Percentiles rank a stretch among this genome's conserved stretches.
These are phyloP conservation scores for Buddleja alternifolia DNA, from an alignment of 257 asterid species.

Conservation along the genomic window DNA sequence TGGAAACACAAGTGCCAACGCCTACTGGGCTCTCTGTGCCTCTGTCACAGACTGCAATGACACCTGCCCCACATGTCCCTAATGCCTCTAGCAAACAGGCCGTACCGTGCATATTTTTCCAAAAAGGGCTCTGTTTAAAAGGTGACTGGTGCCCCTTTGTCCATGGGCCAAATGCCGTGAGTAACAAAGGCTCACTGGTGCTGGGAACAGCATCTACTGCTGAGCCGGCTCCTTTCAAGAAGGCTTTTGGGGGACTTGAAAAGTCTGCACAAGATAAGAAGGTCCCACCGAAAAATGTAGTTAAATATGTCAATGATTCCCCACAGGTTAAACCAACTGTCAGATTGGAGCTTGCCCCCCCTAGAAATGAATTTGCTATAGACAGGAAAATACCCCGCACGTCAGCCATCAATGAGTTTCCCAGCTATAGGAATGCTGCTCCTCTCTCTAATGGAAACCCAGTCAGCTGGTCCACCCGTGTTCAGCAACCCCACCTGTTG, in stretches of 20 bases:
- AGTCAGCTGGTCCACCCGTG: constrained; percentile 33
- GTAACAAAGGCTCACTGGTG: constrained; percentile 46
- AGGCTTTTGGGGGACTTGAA: constrained; percentile 41
- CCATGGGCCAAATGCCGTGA: constrained; percentile 57
- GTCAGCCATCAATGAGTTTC: constrained; percentile 30
- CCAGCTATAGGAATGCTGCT: constrained; percentile 31
- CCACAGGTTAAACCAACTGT: constrained; percentile 35
- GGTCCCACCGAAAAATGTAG: constrained; percentile 34
- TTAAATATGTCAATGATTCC: constrained; percentile 40
- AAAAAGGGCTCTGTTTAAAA: constrained; percentile 70
- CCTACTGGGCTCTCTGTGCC: constrained; percentile 53
- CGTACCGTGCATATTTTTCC: constrained; percentile 80
- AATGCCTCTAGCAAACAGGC: constrained; percentile 57
- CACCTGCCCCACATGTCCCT: constrained; percentile 45
- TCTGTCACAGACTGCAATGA: constrained; percentile 41
- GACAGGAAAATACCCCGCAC: constrained; percentile 36
- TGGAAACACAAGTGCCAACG: constrained; percentile 61
- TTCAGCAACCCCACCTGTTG: constrained; percentile 43
- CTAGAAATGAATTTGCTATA: constrained; percentile 38
- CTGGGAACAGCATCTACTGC: constrained; percentile 40
- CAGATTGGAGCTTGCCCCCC: constrained; percentile 38
- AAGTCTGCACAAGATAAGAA: constrained; percentile 48
- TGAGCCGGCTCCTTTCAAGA: constrained; percentile 39
- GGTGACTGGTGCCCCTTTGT: constrained; percentile 90
- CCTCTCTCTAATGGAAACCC: constrained; percentile 43